Evolutionary conservation across 2,329 filamentous ascomycete genomes (phyloP).

Genomic region (Aspergillus amoenus): DNA sequence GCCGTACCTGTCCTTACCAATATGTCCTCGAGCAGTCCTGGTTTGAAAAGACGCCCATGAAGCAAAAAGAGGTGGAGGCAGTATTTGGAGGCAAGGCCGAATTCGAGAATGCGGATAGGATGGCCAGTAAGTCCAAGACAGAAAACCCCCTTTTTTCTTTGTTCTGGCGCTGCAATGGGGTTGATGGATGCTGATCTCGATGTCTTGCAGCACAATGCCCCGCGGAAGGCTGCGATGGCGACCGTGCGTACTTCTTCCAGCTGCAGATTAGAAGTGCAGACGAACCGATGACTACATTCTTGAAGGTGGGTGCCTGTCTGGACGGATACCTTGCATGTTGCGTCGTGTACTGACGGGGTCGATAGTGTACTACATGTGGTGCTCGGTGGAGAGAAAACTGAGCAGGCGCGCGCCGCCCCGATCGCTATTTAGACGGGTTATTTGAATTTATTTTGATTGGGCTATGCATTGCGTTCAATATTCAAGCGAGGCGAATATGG

Average conservation of each 20-base stretch:
- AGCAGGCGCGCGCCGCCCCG: constrained; percentile 12
- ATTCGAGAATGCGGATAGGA: constrained; percentile 90
- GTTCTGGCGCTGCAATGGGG: neutral
- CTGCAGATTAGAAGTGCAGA: constrained; percentile 97
- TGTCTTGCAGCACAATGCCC: constrained; percentile 69
- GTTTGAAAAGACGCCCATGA: constrained; percentile 77
- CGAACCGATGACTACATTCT: constrained; percentile 97
- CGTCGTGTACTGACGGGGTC: constrained; percentile 20
- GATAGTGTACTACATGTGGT: constrained; percentile 47
- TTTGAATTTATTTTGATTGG: neutral
- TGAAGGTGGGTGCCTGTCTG: constrained; percentile 60
- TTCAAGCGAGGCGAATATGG: constrained; percentile 10
- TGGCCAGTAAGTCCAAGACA: constrained; percentile 51
- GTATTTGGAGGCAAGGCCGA: constrained; percentile 85
- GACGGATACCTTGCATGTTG: constrained; percentile 15
- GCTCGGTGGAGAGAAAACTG: constrained; percentile 52
- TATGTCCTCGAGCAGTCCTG: constrained; percentile 76
- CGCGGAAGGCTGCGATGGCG: constrained; percentile 74
- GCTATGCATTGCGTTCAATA: neutral
- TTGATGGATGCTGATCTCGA: constrained; percentile 14
- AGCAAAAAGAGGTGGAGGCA: constrained; percentile 82
- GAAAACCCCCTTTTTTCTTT: neutral
- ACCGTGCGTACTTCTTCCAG: constrained; percentile 90
- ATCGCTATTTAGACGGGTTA: neutral
- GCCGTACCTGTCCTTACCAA: constrained; percentile 92